A percentile compares a stretch with the other conserved stretches of the same genome.
These are phyloP conservation scores for Rhamnella rubrinervis DNA, from an alignment of 331 rosid species.

Conservation along the genomic window DNA sequence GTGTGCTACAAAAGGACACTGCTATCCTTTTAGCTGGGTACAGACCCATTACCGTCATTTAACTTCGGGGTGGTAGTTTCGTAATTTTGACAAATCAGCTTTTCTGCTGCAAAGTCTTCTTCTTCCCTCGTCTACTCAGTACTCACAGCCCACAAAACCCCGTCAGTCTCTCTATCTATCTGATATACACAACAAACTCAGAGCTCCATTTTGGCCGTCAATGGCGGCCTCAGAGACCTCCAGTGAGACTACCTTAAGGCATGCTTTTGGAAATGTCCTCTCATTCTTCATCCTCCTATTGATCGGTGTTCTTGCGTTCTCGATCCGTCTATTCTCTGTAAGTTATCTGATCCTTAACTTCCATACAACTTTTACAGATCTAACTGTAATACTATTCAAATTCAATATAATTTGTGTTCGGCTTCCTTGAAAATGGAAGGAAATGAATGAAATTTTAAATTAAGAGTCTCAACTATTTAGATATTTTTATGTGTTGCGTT, in stretches of 20 bases:
- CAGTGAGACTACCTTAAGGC: constrained; percentile 45
- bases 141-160: constrained; percentile 17
- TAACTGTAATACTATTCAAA: neutral
- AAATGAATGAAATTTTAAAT: neutral
- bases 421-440: constrained; percentile 15
- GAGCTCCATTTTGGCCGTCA: constrained; percentile 59
- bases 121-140: constrained; percentile 7
- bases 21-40: neutral
- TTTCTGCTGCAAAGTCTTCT: constrained; percentile 24
- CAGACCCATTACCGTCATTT: constrained; percentile 36
- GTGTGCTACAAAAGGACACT: neutral
- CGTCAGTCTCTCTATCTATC: constrained; percentile 14
- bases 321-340: constrained; percentile 98
- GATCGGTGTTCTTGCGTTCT: constrained; percentile 97
- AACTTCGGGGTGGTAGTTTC: neutral
- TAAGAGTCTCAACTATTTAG: neutral
- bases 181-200: neutral
- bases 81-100: constrained; percentile 1
- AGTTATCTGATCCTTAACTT: constrained; percentile 40
- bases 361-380: constrained; percentile 36
- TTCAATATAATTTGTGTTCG: neutral
- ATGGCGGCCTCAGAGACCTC: constrained; percentile 83
- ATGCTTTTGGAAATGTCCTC: constrained; percentile 83
- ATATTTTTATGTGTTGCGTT: neutral
- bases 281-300: constrained; percentile 80